These are phyloP conservation scores for Neophaeococcomyces mojaviensis DNA, from an alignment of 2,329 filamentous ascomycete species.

Conservation along the genomic window DNA sequence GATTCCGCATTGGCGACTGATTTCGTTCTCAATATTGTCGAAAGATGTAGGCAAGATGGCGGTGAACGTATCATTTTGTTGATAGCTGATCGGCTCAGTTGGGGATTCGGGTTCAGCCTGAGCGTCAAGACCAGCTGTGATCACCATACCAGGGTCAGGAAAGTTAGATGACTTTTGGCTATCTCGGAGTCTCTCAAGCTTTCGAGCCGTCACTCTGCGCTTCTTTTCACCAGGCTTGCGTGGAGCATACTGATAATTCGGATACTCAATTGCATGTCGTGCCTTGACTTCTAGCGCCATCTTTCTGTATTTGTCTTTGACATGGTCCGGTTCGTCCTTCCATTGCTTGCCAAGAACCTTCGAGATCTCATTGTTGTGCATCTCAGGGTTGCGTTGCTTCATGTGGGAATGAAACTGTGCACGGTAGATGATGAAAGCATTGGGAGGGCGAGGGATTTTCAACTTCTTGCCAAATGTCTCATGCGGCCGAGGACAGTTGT, in stretches of 20 bases:
- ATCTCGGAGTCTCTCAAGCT: conserved; percentile 18
- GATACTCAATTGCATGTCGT: conserved; percentile 34
- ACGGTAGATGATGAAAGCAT: conserved; percentile 41
- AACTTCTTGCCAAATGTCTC: conserved; percentile 19
- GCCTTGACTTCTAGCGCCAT: conserved; percentile 34
- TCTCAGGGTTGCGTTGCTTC: conserved; percentile 32
- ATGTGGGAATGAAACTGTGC: conserved; percentile 32
- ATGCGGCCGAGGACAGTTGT: conserved; percentile 22
- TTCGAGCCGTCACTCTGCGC: conserved; percentile 35
- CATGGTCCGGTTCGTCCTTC: conserved; percentile 31
- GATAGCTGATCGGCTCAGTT: neutral
- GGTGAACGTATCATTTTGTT: neutral
- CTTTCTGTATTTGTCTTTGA: conserved; percentile 32
- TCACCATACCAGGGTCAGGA: conserved; percentile 3
- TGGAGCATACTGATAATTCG: conserved; percentile 40
- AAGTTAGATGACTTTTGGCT: neutral
- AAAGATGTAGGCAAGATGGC: neutral
- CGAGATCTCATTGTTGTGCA: conserved; percentile 41
- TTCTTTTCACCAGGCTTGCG: conserved; percentile 43
- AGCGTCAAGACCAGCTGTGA: neutral
- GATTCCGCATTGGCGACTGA: neutral
- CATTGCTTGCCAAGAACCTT: conserved; percentile 37
- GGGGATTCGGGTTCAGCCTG: neutral
- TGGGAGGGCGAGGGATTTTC: conserved; percentile 39
- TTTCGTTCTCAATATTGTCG: neutral